Evolutionary conservation across 495 filamentous ascomycete genomes (phyloP), one percentile per base, ranked within the genome.

Genomic region (Aspergillus conjunctus): DNA sequence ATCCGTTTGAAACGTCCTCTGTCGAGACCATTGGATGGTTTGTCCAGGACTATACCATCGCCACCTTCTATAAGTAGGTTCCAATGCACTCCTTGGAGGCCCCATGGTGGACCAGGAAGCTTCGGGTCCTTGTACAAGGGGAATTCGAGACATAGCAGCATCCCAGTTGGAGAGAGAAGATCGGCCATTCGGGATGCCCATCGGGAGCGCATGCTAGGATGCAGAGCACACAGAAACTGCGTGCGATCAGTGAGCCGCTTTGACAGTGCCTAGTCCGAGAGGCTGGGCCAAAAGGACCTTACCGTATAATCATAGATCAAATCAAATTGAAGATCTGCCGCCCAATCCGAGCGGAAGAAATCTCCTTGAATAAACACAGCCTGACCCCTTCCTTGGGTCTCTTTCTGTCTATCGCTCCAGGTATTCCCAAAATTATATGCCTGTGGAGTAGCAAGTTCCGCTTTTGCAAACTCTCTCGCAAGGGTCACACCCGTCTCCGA

Each of bases 261-360:
- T 14, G 41, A 9, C 41, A 17, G 41, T 45, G 5, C 11, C 41
- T 14, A 45, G 15, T 5, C 41, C 41, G n/a, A 17, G 15, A 45
- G n/a, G 41, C 5, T 41, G 32, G 53, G 44, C 17, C 30, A 21
- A 39, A 51, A 11, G 31, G 33, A 43, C 66, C 83, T 68, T 71
- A 89, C 88, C 9, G 87, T 90, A 70, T 90, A 91, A 68, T 91
- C 89, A 72, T 89, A 91, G n/a, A 90, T 82, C 11, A 91, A 60
- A 75, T 92, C 88, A 70, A 90, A 91, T 33, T 64, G 69, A 7
- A 66, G 73, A 44, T 67, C 70, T 2, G 65, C 70, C 39, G 72
- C 53, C 76, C 84, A 89, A 7, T 75, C 78, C 43, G 83, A 71
- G 30, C 70, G 66, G 64, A 91, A 91, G 70, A 91, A 91, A 63